phyloP scores from a whole-genome alignment of 805 yeast genomes.

The Pichia gijzeniarum region DNA sequence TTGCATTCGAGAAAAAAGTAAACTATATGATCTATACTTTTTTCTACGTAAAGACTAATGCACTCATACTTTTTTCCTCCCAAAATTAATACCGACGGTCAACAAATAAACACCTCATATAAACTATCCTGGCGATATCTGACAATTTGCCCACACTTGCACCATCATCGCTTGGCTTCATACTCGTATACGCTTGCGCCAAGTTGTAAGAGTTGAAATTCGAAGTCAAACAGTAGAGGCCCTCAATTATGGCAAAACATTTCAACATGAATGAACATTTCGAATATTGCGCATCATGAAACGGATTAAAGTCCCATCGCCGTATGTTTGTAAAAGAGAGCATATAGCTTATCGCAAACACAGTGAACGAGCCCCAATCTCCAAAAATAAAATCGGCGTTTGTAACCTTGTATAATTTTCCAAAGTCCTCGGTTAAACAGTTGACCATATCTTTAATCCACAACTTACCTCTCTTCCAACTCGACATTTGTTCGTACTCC shows the following conservation, averaged over 20 bases:
- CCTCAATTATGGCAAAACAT: background rate
- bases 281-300: no score
- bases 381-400: background rate
- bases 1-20: constrained; percentile 10
- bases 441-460: background rate
- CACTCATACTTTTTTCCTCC: no score
- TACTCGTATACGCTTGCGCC: background rate
- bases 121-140: no score
- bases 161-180: background rate
- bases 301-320: background rate
- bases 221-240: background rate
- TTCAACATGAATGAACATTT: no score
- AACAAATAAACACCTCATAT: background rate
- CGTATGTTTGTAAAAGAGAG: no score
- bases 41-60: no score
- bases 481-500: background rate
- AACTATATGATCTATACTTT: background rate
- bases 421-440: constrained; percentile 2
- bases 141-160: no score
- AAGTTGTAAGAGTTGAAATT: background rate
- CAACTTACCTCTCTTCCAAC: background rate
- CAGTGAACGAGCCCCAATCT: background rate
- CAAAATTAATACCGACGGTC: background rate
- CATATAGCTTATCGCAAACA: background rate
- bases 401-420: background rate